Base-by-base conservation (phyloP, 768 basidiomycete genomes). In the Crucibulum laeve region DNA sequence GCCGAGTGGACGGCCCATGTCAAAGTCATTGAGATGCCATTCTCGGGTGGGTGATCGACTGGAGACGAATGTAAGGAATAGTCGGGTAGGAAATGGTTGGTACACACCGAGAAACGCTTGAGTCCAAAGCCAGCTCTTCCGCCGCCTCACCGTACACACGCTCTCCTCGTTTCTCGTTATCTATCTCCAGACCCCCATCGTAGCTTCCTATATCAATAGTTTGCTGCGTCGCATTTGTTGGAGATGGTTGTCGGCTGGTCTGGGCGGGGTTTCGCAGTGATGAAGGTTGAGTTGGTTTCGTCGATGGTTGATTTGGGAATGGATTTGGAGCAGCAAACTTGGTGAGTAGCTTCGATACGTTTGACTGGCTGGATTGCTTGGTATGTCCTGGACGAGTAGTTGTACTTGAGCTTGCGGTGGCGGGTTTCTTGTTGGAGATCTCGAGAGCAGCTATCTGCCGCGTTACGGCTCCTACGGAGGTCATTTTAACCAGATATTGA, bases 1-100 rank as follows among this genome's bases (percentile, higher is more conserved):
- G n/a, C 96, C 96, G 1, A 99, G 76, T 3, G 93, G 92, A 8
- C 92, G 81, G 14, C 96, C 95, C 56, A 98, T 95, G 50, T 96
- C 91, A 54, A 99, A 96, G 42, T 83, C 76, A 46, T 80, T 78
- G 3, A 98, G 70, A 23, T 78, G 81, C 86, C 93, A 92, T 55
- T 91, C 89, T 15, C 82, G 79, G 0, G 90, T 91, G 15, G 88
- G 90, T 26, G 69, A 75, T 48, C 69, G 73, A 44, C 87, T 87
- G 40, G 5, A 18, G 23, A 21, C 35, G 11, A 15, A 7, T 26
- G 38, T 39, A 22, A 21, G 21, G 21, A 26, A 15, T 19, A n/a
- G 13, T 40, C 3, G 8, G 7, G 22, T 19, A 42, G 38, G 22
- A 14, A 8, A 10, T 21, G 22, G 37, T 30, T 25, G 35, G 32